Conservation (phyloP, 2,329 filamentous ascomycete species). For the Trichophyton mentagrophytes region DNA sequence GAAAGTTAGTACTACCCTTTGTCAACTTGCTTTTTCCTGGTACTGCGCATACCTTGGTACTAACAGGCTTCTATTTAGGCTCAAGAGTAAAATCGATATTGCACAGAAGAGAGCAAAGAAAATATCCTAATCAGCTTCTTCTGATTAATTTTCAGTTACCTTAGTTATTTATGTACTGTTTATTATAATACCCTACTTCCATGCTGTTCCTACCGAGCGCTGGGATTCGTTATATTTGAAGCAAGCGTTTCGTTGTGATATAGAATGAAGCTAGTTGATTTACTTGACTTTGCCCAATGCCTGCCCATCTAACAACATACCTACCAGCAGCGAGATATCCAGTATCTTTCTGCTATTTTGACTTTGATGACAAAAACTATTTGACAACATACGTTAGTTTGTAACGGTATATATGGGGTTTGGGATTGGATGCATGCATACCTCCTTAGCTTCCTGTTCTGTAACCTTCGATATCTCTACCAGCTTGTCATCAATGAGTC, state of each 20-base stretch:
- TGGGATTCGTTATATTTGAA: neutral
- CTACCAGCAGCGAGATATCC: neutral
- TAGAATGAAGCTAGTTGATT: neutral
- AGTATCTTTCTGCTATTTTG: neutral
- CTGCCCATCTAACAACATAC: neutral
- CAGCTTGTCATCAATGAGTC: conserved; percentile 55
- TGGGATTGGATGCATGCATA: conserved; percentile 13
- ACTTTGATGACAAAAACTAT: conserved; percentile 17
- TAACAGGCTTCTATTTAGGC: conserved; percentile 15
- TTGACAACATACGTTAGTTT: conserved; percentile 6
- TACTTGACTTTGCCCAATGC: neutral
- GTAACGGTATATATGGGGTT: neutral
- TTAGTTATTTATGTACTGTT: neutral
- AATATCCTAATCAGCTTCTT: conserved; percentile 27
- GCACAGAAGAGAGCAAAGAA: conserved; percentile 36
- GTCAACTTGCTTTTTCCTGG: neutral
- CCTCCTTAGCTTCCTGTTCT: conserved; percentile 56
- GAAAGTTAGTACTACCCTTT: conserved; percentile 27
- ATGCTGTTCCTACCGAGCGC: neutral
- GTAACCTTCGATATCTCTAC: conserved; percentile 54
- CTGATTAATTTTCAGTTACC: neutral
- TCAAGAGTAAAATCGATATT: conserved; percentile 36
- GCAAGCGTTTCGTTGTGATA: neutral
- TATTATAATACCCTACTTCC: conserved; percentile 1
- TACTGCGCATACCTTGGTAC: neutral